Evolutionary conservation across 345 rosid species (phyloP).

Genomic region (Ricinus communis): DNA sequence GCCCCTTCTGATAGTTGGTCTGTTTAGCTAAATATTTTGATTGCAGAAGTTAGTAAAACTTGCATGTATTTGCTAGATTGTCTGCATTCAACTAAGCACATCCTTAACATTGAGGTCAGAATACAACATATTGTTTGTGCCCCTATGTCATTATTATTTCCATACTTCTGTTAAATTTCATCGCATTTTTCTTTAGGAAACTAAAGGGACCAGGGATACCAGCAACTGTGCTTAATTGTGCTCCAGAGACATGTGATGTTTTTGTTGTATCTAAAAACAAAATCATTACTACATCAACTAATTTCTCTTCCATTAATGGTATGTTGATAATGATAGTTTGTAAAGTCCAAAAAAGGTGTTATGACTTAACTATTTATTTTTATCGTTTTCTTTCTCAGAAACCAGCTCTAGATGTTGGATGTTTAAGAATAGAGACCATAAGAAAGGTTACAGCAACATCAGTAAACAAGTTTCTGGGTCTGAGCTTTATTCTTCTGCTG

Average conservation of each 20-base stretch:
- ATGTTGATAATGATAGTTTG: conserved; percentile 18
- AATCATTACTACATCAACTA: conserved; percentile 50
- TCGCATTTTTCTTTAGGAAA: conserved; percentile 38
- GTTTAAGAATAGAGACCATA: conserved; percentile 19
- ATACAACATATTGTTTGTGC: not conserved
- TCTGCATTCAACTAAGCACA: too few species aligned
- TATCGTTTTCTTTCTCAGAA: conserved; percentile 23
- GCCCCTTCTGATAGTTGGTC: too few species aligned
- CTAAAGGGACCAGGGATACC: conserved; percentile 56
- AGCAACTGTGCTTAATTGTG: conserved; percentile 42
- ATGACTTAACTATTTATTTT: conserved; percentile 16
- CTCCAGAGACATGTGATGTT: conserved; percentile 52
- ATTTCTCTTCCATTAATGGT: conserved; percentile 32
- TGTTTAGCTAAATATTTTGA: too few species aligned
- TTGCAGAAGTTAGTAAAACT: too few species aligned
- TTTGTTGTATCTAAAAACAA: conserved; percentile 49
- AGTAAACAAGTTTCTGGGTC: conserved; percentile 31
- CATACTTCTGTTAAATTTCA: conserved; percentile 12
- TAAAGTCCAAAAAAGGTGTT: not conserved
- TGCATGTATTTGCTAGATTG: too few species aligned
- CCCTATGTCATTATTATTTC: not conserved
- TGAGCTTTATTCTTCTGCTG: conserved; percentile 25
- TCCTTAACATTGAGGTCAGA: not conserved
- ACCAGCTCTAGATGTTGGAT: conserved; percentile 12
- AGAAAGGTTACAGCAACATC: conserved; percentile 31